Base-by-base conservation (phyloP, 1,284 basidiomycete species). In the Microbotryomycetes sp. region DNA sequence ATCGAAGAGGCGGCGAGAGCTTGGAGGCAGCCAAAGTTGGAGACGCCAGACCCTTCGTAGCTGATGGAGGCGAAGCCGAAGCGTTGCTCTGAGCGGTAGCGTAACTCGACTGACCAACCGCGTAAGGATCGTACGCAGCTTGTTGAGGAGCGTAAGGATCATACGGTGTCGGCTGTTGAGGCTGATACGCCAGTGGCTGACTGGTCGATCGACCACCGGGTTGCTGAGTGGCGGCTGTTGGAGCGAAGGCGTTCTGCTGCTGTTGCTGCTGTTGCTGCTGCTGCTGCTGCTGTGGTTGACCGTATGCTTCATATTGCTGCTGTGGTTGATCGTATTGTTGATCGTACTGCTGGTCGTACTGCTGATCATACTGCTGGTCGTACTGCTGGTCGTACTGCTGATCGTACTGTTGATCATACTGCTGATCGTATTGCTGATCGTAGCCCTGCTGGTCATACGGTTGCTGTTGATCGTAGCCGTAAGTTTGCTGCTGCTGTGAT, bases 141-240 rank as follows among this genome's bases (percentile, higher is more conserved):
- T 59, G 50, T 36, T 61, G 60, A 29, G 53, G 59, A n/a, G 50
- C 30, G 28, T 59, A 49, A 22, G 42, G 45, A n/a, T 61, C 54
- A 51, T 53, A 42, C 47, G 48, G 49, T 36, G 28, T 19, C 51
- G 54, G 61, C 29, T n/a, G 31, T 49, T n/a, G 48, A 12, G 19
- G 48, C 48, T 49, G 48, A 49, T 49, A 49, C 9, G n/a, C 22
- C 9, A 22, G 7, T 26, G 25, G 19, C n/a, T 22, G n/a, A n/a
- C n/a, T n/a, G n/a, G n/a, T n/a, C n/a, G n/a, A n/a, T n/a, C n/a
- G n/a, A 7, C 14, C 14, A n/a, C 23, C 48, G 25, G 36, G 58
- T 25, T 50, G 51, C 16, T n/a, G 19, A 12, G 46, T 48, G 12
- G 42, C 22, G 23, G 51, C 30, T 2, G 50, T 31, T n/a, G n/a